Conservation (phyloP, 192 early-diverging fungal genomes). For the Helicostylum pulchrum region DNA sequence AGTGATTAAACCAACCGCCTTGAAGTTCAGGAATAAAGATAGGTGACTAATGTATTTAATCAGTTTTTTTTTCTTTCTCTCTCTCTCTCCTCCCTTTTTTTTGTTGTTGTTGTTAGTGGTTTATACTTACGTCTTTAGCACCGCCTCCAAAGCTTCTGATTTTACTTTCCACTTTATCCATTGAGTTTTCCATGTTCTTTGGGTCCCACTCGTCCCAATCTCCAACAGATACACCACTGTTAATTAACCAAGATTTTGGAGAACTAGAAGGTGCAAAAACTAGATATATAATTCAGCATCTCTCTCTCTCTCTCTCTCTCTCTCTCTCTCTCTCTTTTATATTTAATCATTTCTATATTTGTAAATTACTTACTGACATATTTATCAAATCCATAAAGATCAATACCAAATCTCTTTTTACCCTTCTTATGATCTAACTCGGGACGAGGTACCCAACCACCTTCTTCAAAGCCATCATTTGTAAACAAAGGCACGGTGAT, state of each 20-base stretch:
- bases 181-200: conserved; percentile 38
- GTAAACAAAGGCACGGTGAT: conserved; percentile 83
- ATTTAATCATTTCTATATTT: not conserved
- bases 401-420: conserved; percentile 62
- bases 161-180: conserved; percentile 64
- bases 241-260: conserved; percentile 46
- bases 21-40: conserved; percentile 76
- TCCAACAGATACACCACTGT: conserved; percentile 29
- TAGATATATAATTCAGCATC: conserved; percentile 7
- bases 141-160: conserved; percentile 68
- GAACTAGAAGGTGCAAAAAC: conserved; percentile 55
- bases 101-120: too few relatives aligned
- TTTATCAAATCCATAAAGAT: conserved; percentile 80
- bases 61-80: not conserved
- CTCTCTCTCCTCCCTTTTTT: not conserved
- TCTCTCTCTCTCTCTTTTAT: not conserved
- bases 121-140: conserved; percentile 45
- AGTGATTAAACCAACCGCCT: conserved; percentile 80
- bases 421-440: conserved; percentile 13
- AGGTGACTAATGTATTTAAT: conserved; percentile 44
- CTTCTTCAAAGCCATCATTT: conserved; percentile 76
- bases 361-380: conserved; percentile 56
- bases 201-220: conserved; percentile 59
- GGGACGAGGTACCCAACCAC: conserved; percentile 51
- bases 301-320: not conserved